Percentiles rank a stretch among this genome's conserved stretches.
phyloP scores from a whole-genome alignment of 139 green algal species.

The Gonium pectorale region DNA sequence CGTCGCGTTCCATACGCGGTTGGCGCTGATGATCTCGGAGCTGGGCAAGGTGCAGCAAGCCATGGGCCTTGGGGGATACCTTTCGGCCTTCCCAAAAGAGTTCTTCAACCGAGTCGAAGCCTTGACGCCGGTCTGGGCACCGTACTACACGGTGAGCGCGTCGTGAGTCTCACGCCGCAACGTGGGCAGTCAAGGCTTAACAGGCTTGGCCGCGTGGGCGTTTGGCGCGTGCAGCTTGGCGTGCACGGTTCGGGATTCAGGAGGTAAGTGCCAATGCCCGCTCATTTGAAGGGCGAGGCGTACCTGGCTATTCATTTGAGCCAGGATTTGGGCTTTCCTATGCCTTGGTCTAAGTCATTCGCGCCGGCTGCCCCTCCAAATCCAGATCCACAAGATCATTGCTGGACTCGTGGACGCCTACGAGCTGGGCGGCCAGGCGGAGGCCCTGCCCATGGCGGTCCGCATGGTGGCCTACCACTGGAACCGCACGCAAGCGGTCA shows the following conservation, averaged over 20 bases:
- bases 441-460: slow-evolving; percentile 56
- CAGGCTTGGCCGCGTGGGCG: no score
- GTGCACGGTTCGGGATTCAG: no score
- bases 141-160: slow-evolving; percentile 65
- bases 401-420: slow-evolving; percentile 74
- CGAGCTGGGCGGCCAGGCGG: slow-evolving; percentile 45
- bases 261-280: no score
- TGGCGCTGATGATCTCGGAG: slow-evolving; percentile 39
- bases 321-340: no score
- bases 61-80: slow-evolving; percentile 56
- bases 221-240: no score
- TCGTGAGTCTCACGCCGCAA: neutral
- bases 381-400: slow-evolving; percentile 83
- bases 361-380: no score
- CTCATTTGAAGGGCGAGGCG: no score
- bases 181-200: no score
- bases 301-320: no score
- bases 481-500: slow-evolving; percentile 25
- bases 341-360: no score
- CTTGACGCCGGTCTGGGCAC: slow-evolving; percentile 73
- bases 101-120: slow-evolving; percentile 74
- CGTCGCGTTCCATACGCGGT: neutral
- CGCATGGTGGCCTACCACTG: slow-evolving; percentile 41
- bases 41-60: slow-evolving; percentile 50
- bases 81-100: slow-evolving; percentile 74